Evolutionary conservation across 2,329 filamentous ascomycete genomes (phyloP).

Genomic region (Calycina marina): DNA sequence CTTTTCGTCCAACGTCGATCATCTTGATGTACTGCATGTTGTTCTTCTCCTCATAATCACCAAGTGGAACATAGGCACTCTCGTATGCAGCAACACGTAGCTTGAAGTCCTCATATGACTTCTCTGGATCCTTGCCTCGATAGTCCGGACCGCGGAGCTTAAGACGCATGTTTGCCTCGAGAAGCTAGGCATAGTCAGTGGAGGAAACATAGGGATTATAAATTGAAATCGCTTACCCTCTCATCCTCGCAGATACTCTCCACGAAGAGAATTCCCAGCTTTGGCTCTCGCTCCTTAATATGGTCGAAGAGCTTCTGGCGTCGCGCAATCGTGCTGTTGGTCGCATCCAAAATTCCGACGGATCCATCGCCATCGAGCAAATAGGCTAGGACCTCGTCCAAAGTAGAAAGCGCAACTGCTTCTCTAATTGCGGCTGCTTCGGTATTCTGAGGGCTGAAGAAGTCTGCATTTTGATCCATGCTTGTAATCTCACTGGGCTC

Average conservation of each 20-base stretch:
- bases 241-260: constrained; percentile 87
- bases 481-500: constrained; percentile 27
- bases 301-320: constrained; percentile 71
- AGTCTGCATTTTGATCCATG: constrained; percentile 80
- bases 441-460: constrained; percentile 85
- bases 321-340: constrained; percentile 84
- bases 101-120: constrained; percentile 82
- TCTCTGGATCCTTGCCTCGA: constrained; percentile 76
- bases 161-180: constrained; percentile 93
- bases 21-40: constrained; percentile 91
- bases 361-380: constrained; percentile 69
- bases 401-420: constrained; percentile 79
- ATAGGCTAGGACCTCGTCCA: constrained; percentile 86
- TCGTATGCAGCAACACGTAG: constrained; percentile 86
- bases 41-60: constrained; percentile 78
- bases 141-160: constrained; percentile 96
- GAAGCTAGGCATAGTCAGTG: constrained; percentile 31
- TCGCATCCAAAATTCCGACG: constrained; percentile 91
- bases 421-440: constrained; percentile 73
- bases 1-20: constrained; percentile 92
- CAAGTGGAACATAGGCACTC: constrained; percentile 82
- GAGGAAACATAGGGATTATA: background rate
- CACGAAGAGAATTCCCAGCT: constrained; percentile 83
- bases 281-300: constrained; percentile 70
- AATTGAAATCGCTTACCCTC: constrained; percentile 28